Evolutionary conservation across 208 protist genomes (phyloP), one percentile per base, ranked within the genome.

Genomic region (Crithidia brevicula): DNA sequence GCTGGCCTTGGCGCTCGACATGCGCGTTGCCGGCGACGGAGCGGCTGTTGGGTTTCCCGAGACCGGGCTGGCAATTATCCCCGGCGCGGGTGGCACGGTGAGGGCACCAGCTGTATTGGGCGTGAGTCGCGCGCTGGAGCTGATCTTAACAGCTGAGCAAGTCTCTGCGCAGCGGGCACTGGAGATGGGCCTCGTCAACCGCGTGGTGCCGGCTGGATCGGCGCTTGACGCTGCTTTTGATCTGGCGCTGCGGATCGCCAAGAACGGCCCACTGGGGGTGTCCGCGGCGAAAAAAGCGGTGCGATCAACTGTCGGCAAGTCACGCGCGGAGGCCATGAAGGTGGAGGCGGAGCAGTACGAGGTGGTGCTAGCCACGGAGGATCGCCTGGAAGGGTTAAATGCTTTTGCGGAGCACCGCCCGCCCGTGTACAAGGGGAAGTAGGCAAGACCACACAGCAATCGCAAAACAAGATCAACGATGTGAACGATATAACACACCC

Each of bases 371-470:
- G 71, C 70, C 38, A 93, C 94, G 5, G 73, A 95, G 62, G 96
- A 98, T 63, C 86, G 96, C 59, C 49, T 93, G 2, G 92, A 98
- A 65, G 94, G 94, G 43, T 73, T 98, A 5, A 74, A 69, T 16
- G 93, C 96, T n/a, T 98, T 98, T 62, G 83, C 79, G 15, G 93
- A 98, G 77, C 97, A 97, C 53, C 84, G 94, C 34, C 49, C 56
- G 34, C 96, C 94, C n/a, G 40, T 77, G 25, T 98, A 97, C 74
- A 79, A 86, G 42, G 95, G 95, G 10, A 78, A 93, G 53, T 98
- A 51, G 72, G 16, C 36, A 13, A 13, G 10, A 40, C 36, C n/a
- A n/a, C n/a, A 47, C 43, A 47, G 4, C 51, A 66, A 18, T 34
- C 10, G 9, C 36, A 66, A 57, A 7, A 22, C 42, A 47, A 10